These are phyloP conservation scores for Fusarium sulawesiense DNA, from an alignment of 2,329 filamentous ascomycete species.

Conservation along the genomic window DNA sequence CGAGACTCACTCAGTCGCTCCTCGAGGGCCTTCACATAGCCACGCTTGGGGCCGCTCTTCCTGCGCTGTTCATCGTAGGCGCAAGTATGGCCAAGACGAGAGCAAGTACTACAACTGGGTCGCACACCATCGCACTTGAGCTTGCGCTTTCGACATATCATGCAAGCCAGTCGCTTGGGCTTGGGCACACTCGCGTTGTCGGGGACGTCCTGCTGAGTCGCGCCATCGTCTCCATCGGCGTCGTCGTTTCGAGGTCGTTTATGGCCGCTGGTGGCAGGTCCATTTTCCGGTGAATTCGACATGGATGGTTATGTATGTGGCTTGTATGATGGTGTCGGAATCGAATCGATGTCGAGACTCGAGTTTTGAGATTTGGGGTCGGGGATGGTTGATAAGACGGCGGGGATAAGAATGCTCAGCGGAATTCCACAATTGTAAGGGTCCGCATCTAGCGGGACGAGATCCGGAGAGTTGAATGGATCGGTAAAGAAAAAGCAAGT, in stretches of 20 bases:
- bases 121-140: slow-evolving; percentile 87
- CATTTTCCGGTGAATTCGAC: slow-evolving; percentile 54
- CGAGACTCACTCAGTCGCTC: slow-evolving; percentile 81
- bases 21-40: slow-evolving; percentile 94
- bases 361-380: slow-evolving; percentile 13
- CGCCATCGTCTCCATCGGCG: slow-evolving; percentile 50
- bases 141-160: slow-evolving; percentile 93
- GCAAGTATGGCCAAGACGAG: slow-evolving; percentile 86
- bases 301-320: slow-evolving; percentile 40
- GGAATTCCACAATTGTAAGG: slow-evolving; percentile 15
- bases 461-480: neutral
- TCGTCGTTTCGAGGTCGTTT: slow-evolving; percentile 46
- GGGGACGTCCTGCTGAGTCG: slow-evolving; percentile 55
- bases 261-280: slow-evolving; percentile 49
- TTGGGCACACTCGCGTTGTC: slow-evolving; percentile 74
- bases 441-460: slow-evolving; percentile 27
- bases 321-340: slow-evolving; percentile 3
- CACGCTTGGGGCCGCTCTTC: slow-evolving; percentile 94
- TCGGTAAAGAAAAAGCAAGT: neutral
- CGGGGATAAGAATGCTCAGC: slow-evolving; percentile 24
- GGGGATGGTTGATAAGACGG: slow-evolving; percentile 26
- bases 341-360: slow-evolving; percentile 5
- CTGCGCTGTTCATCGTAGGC: slow-evolving; percentile 92
- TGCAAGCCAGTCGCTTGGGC: slow-evolving; percentile 93
- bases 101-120: slow-evolving; percentile 89